Evolutionary conservation across 73 alveolate species (phyloP), one percentile per base, ranked within the genome.

Genomic region (Symbiodinium natans): DNA sequence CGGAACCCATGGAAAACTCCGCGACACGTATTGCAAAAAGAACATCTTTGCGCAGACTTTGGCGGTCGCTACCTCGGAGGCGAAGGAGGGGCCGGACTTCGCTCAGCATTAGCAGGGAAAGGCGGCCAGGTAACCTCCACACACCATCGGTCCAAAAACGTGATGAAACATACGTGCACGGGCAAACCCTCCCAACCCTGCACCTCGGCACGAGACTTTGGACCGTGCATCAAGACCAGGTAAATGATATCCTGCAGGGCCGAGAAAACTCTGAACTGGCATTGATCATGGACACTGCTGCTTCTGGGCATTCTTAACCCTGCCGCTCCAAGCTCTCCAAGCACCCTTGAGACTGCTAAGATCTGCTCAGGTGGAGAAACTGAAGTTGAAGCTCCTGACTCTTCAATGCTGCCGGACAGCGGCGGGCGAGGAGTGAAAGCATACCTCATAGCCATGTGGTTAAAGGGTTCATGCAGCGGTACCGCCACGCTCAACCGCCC

Each of bases 91-190:
- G 31, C 36, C 38, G 80, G 80, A 9, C 33, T 25, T n/a, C 33
- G 31, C 38, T 63, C 80, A n/a, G 80, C 80, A 27, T 63, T 63
- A 36, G 80, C 80, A 11, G 80, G 80, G 80, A 63, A 63, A 36
- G 80, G 80, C 33, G 80, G 80, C 80, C 80, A 63, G 19, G 80
- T 63, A n/a, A 63, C 80, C 80, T 63, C 40, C 19, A 63, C 33
- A 7, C 6, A 13, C 59, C 59, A 46, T 46, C 13, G 59, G 6
- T 46, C 6, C 59, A 46, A 46, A 46, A 46, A 9, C 13, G 59
- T 46, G 6, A 46, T 46, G 59, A 46, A 46, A 9, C 59, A 46
- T 46, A 6, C 59, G 59, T 46, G 68, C 77, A 25, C 15, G 36
- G 15, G 36, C 39, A 63, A 4, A 46, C 59, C 59, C 59, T 7